Conservation (phyloP, 768 basidiomycete species). For the Tylopilus rubrobrunneus region DNA sequence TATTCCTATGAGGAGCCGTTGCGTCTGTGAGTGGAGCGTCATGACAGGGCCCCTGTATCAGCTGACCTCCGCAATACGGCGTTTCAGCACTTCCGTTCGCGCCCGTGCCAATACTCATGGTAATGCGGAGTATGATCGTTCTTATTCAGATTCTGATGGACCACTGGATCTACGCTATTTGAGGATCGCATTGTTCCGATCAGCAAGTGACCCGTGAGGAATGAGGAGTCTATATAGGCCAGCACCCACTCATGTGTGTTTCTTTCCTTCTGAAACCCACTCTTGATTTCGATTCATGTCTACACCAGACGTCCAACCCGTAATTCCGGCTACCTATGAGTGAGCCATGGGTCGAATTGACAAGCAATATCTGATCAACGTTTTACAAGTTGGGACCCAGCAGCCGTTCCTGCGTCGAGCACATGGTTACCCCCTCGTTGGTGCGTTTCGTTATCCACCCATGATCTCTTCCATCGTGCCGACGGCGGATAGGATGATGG, state of each 20-base stretch:
- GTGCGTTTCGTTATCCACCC: neutral
- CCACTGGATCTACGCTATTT: neutral
- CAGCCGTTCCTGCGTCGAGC: slow-evolving; percentile 19
- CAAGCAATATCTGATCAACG: neutral
- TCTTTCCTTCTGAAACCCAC: neutral
- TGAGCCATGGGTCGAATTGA: neutral
- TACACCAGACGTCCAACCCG: slow-evolving; percentile 18
- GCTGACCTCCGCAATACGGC: neutral
- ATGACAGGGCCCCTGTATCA: neutral
- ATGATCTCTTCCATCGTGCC: neutral
- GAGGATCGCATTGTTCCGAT: neutral
- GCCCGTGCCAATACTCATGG: no score
- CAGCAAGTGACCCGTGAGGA: neutral
- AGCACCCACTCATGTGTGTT: neutral
- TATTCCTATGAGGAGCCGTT: no score
- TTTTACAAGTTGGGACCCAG: slow-evolving; percentile 21
- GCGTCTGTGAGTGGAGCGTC: no score
- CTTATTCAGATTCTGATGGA: neutral
- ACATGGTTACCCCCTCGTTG: slow-evolving; percentile 28
- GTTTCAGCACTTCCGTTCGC: no score
- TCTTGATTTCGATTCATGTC: slow-evolving; percentile 14
- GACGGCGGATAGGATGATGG: slow-evolving; percentile 18
- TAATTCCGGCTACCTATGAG: slow-evolving; percentile 13
- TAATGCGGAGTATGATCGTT: neutral
- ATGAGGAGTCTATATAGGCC: neutral